These are phyloP conservation scores for Apophysomyces elegans DNA, from an alignment of 371 early-diverging fungal species.

Conservation along the genomic window DNA sequence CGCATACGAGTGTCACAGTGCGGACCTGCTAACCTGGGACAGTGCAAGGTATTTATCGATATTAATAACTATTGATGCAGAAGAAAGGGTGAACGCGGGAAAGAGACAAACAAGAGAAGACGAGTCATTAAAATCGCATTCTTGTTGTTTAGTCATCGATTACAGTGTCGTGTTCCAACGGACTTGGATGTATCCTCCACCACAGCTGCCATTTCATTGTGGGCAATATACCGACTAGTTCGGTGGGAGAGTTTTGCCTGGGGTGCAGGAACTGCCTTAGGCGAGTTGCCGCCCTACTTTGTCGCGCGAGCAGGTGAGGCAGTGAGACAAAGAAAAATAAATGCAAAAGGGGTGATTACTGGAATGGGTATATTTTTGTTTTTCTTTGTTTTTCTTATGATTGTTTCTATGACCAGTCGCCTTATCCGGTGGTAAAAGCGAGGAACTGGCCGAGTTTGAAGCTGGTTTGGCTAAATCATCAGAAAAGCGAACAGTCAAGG, in stretches of 20 bases:
- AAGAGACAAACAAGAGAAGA: background rate
- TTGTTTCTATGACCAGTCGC: constrained; percentile 51
- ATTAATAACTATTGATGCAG: background rate
- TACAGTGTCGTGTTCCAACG: constrained; percentile 24
- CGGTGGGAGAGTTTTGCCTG: constrained; percentile 82
- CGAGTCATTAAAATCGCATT: constrained; percentile 9
- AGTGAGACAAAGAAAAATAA: background rate
- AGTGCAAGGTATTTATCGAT: constrained; percentile 16
- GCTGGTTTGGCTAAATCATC: constrained; percentile 48
- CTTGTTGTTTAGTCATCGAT: constrained; percentile 31
- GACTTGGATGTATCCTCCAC: constrained; percentile 25
- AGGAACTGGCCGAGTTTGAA: constrained; percentile 66
- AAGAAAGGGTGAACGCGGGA: background rate
- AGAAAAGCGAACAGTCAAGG: constrained; percentile 54
- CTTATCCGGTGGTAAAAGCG: constrained; percentile 68
- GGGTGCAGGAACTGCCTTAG: constrained; percentile 92
- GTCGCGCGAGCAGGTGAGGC: constrained; percentile 82
- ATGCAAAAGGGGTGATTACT: no score
- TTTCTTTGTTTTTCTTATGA: background rate
- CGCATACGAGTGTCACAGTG: constrained; percentile 76
- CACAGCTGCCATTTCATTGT: constrained; percentile 47
- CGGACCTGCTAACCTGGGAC: constrained; percentile 42
- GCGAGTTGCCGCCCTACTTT: constrained; percentile 96
- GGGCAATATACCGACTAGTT: constrained; percentile 69
- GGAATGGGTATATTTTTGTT: no score